A percentile compares a stretch with the other conserved stretches of the same genome.
These are phyloP conservation scores for Eucalyptus shirleyi DNA, from an alignment of 345 rosid species.

Conservation along the genomic window DNA sequence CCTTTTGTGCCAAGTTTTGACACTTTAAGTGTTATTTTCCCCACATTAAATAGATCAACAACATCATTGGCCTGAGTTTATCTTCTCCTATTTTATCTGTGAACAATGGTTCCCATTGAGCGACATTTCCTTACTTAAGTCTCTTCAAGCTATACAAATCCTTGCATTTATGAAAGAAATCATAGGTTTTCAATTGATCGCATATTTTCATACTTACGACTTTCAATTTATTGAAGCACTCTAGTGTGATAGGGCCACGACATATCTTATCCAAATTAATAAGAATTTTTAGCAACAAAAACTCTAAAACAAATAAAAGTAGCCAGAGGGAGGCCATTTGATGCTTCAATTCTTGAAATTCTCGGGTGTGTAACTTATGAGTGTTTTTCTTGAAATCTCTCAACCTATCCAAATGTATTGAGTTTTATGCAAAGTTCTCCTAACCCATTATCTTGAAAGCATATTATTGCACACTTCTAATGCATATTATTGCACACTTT, in stretches of 20 bases:
- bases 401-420: not conserved
- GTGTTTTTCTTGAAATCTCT: not conserved
- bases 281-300: not conserved
- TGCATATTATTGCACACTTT: not conserved
- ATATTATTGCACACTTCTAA: no score
- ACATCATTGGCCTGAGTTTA: no score
- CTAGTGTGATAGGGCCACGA: not conserved
- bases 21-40: no score
- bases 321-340: not conserved
- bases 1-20: no score
- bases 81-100: no score
- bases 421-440: not conserved
- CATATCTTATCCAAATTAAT: not conserved
- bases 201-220: not conserved
- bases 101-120: no score
- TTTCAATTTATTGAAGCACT: not conserved
- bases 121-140: no score
- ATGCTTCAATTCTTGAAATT: not conserved
- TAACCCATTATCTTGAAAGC: not conserved
- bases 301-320: not conserved
- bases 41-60: no score
- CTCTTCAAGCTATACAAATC: no score
- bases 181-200: not conserved
- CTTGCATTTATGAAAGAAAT: not conserved
- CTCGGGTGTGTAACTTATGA: not conserved